Base-by-base conservation (phyloP, 805 yeast genomes). In the Spathaspora girioi region DNA sequence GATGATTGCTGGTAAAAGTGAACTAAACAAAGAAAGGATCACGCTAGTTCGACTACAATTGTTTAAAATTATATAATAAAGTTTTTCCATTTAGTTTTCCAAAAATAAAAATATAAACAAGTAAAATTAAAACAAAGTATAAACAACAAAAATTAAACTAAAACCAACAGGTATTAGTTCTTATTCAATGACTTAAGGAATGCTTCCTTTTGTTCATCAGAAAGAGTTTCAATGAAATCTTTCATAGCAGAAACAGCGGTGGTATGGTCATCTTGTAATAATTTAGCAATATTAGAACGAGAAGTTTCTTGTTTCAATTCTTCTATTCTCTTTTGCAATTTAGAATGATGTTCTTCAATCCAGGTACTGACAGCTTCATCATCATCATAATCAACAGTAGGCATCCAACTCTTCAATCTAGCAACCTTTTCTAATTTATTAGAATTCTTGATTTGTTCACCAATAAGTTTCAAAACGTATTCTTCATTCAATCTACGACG, bases 401-500 rank as follows among this genome's bases (percentile, higher is more conserved):
- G 89, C 72, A 83, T 86, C 92, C 96, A 88, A 49, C 96, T 83
- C 79, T 86, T 87, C 63, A 92, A 76, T 76, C 96, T 83, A 32
- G 97, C 89, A 54, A 86, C 82, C 73, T 86, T 84, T 71, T 92
- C 97, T 54, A 91, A 77, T 69, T 92, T 83, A 17, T 81, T 75
- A 50, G 72, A 68, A 48, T 83, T 75, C 35, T 66, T 65, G 51
- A 87, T 68, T 53, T 82, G 85, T 52, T 81, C 84, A 49, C 83
- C 81, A 59, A 92, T 80, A 65, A 87, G 81, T 69, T 81, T 84
- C 68, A 90, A 75, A 67, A 93, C 76, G 71, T 90, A 89, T 70
- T 89, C 96, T 73, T 94, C 99, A 67, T 88, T 86, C 70, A 94
- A 77, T 70, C 97, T 89, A 75, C 99, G 87, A 76, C 97, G 89